Evolutionary conservation across 139 green algal species (phyloP), one percentile per base, ranked within the genome.

Genomic region (Diplosphaera chodatii): DNA sequence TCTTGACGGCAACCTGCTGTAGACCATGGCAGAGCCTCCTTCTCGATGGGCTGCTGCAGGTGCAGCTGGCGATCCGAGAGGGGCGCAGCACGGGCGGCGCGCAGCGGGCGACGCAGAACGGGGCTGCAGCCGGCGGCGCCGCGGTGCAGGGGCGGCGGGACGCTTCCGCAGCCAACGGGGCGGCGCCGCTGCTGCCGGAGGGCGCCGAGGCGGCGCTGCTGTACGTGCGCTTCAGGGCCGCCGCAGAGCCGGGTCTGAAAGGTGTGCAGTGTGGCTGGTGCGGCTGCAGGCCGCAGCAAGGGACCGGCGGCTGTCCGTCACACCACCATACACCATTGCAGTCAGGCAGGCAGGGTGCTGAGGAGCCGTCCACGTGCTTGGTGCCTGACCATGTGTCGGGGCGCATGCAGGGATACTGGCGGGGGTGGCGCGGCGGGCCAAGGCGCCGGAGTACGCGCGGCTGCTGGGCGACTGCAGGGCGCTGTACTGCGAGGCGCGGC

Each of bases 201-300:
- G 89, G 87, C 1, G 77, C 84, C 15, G 90, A 96, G 77, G 89
- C 91, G 30, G 88, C 91, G 1, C 84, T 98, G 78, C 82, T 97
- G 72, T 97, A 97, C 74, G 94, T 98, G 74, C 78, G 88, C 15
- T 98, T 98, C 84, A 68, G 91, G 25, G 90, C 94, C 27, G 88
- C 88, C 15, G 87, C 90, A n/a, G 91, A 96, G 82, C 84, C 87
- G 25, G 80, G 72, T n/a, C 62, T 96, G 22, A 91, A 91, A 80
- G 83, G 78, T 90, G 31, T 0, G 56, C 37, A 1, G 65, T 29
- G n/a, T n/a, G n/a, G n/a, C n/a, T n/a, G n/a, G n/a, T n/a, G n/a
- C n/a, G n/a, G 10, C 37, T 48, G 37, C 37, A 48, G 10, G 8
- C 6, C 10, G 37, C 37, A 48, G 37, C 37, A 48, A 48, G 37